A percentile compares a stretch with the other conserved stretches of the same genome.
Conservation (phyloP, 495 filamentous ascomycete species). For the Penicillium mononematosum region DNA sequence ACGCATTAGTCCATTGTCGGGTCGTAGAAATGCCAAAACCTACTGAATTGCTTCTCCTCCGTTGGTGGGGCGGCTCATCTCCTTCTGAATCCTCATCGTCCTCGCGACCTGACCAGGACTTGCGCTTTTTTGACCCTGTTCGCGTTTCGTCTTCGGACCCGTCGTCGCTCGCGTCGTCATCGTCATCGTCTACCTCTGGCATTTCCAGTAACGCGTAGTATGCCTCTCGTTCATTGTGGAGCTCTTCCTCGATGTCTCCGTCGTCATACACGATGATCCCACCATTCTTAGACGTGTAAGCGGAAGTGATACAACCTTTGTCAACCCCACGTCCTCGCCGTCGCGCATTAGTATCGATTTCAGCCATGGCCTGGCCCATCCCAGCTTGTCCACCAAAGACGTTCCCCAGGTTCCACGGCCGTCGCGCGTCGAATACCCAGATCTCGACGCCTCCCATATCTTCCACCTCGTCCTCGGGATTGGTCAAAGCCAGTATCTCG, state of each 20-base stretch:
- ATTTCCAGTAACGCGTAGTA: constrained; percentile 81
- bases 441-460: constrained; percentile 78
- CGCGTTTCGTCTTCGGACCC: constrained; percentile 41
- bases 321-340: constrained; percentile 51
- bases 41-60: constrained; percentile 86
- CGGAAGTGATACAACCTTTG: constrained; percentile 65
- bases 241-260: constrained; percentile 91
- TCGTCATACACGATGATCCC: constrained; percentile 93
- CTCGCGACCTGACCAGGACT: constrained; percentile 76
- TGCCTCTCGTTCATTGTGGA: constrained; percentile 69
- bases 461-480: constrained; percentile 53
- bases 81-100: constrained; percentile 68
- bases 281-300: constrained; percentile 72
- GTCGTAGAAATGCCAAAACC: constrained; percentile 14
- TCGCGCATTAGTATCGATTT: constrained; percentile 50
- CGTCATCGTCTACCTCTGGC: constrained; percentile 81
- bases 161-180: constrained; percentile 47
- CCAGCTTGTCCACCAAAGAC: constrained; percentile 74
- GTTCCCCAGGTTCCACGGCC: constrained; percentile 94
- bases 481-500: constrained; percentile 63
- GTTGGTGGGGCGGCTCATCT: constrained; percentile 68
- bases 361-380: constrained; percentile 44
- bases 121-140: constrained; percentile 64
- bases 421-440: constrained; percentile 87
- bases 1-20: constrained; percentile 24